Evolutionary conservation across 2,329 filamentous ascomycete genomes (phyloP).

Genomic region (Fusarium virguliforme): DNA sequence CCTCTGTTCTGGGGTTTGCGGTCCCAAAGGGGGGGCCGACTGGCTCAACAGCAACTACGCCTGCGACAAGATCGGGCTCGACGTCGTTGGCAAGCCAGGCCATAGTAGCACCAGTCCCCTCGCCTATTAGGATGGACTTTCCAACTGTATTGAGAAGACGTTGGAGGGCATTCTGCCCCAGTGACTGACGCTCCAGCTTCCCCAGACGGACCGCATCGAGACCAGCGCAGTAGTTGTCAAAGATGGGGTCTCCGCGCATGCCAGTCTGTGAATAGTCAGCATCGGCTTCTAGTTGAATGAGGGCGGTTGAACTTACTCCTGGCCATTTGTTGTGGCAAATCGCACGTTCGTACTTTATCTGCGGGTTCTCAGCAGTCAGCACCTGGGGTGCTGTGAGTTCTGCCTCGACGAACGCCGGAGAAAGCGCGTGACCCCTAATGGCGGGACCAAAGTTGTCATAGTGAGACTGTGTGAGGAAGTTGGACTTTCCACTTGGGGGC

Average conservation of each 20-base stretch:
- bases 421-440: conserved; percentile 34
- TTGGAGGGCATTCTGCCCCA: conserved; percentile 57
- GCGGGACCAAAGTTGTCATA: conserved; percentile 42
- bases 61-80: conserved; percentile 64
- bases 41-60: conserved; percentile 68
- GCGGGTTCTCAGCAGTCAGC: background rate
- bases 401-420: conserved; percentile 47
- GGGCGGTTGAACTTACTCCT: conserved; percentile 48
- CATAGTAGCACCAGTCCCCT: conserved; percentile 65
- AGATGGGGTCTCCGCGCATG: conserved; percentile 61
- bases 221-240: conserved; percentile 65
- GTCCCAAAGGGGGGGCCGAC: conserved; percentile 66
- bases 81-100: conserved; percentile 66
- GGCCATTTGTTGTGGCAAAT: conserved; percentile 59
- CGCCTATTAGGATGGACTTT: conserved; percentile 63
- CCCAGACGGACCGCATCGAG: conserved; percentile 57
- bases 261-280: conserved; percentile 52
- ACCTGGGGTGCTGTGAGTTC: conserved; percentile 55
- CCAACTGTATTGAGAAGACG: conserved; percentile 62
- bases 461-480: conserved; percentile 42
- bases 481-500: conserved; percentile 59
- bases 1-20: conserved; percentile 5
- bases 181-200: conserved; percentile 52
- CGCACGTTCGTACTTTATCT: conserved; percentile 47
- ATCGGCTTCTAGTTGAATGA: background rate